Evolutionary conservation across 2,329 filamentous ascomycete genomes (phyloP), one percentile per base, ranked within the genome.

Genomic region (Hirsutella minnesotensis): DNA sequence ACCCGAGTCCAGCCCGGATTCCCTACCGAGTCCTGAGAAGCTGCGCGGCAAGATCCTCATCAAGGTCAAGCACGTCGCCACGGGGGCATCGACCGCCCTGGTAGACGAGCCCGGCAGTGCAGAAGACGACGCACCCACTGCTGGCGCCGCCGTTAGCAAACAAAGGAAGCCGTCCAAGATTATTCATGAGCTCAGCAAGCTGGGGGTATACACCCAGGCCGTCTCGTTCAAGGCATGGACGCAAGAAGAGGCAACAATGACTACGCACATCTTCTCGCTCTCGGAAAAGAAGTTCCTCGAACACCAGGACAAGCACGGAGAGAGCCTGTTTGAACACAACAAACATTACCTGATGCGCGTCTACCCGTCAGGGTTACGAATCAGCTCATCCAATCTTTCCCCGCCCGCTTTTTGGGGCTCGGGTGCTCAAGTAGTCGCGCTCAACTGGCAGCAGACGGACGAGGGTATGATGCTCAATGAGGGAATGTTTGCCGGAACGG

Each of bases 381-480:
- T 95, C 41, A 73, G 77, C 46, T 94, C 86, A 0, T 92, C 86
- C 1, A 96, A 95, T 56, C 70, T 94, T 12, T 86, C 95, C 51
- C 88, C 90, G 4, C 76, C 79, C 1, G 72, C 82, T 3, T 92
- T 89, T 62, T 95, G 89, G 89, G 75, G 86, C 27, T 81, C 86
- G 49, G 89, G 89, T 13, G 82, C 94, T 3, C 89, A 95, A 61
- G 82, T 95, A 52, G 87, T 94, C 2, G 89, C 89, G 0, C 68
- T 96, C 47, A 95, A 95, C 64, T 96, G 89, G 86, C 89, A 96
- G 62, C 82, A 81, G 47, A 81, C 84, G 61, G 88, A 95, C 55
- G 83, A 86, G 52, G 88, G 86, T 27, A 94, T 94, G 81, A 95
- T 95, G 90, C 73, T 95, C 13, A 95, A 95, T 56, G 81, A 92